Percentiles rank a stretch among this genome's conserved stretches.
Evolutionary conservation across 192 early-diverging fungal genomes (phyloP).

Genomic region (Entomortierella parvispora): DNA sequence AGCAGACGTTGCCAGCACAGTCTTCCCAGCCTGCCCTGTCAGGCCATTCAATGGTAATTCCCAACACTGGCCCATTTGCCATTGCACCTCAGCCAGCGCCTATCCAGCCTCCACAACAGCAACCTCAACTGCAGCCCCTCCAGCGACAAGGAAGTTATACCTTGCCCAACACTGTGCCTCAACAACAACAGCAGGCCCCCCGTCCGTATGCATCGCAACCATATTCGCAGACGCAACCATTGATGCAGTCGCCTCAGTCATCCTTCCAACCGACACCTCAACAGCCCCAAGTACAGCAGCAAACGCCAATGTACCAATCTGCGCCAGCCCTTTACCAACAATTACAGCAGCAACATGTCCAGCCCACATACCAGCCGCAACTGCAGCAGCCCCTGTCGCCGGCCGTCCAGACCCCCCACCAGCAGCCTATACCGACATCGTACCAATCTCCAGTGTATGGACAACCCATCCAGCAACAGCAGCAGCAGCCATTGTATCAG

Average conservation of each 20-base stretch:
- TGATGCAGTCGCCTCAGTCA: slow-evolving; percentile 23
- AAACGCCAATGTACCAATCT: slow-evolving; percentile 8
- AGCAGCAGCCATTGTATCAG: not conserved
- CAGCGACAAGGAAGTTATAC: slow-evolving; percentile 34
- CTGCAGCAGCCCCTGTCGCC: not conserved
- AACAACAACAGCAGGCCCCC: slow-evolving; percentile 26
- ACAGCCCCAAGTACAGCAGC: too few species aligned
- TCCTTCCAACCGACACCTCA: not conserved
- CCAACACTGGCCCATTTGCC: slow-evolving; percentile 44
- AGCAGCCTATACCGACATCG: slow-evolving; percentile 14
- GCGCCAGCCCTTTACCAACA: slow-evolving; percentile 15
- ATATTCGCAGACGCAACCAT: slow-evolving; percentile 27
- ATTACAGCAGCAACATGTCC: slow-evolving; percentile 17
- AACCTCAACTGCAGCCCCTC: slow-evolving; percentile 3
- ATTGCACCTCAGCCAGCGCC: slow-evolving; percentile 17
- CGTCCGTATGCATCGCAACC: slow-evolving; percentile 19
- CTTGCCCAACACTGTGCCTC: slow-evolving; percentile 12
- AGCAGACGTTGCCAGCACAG: too few species aligned
- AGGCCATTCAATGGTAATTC: slow-evolving; percentile 29
- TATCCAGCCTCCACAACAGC: slow-evolving; percentile 19
- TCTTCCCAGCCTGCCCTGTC: too few species aligned
- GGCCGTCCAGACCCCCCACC: slow-evolving; percentile 14
- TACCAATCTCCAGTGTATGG: slow-evolving; percentile 17
- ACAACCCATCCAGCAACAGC: slow-evolving; percentile 25
- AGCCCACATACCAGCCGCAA: not conserved